These are phyloP conservation scores for Arachis stenosperma DNA, from an alignment of 306 rosid species.

Conservation along the genomic window DNA sequence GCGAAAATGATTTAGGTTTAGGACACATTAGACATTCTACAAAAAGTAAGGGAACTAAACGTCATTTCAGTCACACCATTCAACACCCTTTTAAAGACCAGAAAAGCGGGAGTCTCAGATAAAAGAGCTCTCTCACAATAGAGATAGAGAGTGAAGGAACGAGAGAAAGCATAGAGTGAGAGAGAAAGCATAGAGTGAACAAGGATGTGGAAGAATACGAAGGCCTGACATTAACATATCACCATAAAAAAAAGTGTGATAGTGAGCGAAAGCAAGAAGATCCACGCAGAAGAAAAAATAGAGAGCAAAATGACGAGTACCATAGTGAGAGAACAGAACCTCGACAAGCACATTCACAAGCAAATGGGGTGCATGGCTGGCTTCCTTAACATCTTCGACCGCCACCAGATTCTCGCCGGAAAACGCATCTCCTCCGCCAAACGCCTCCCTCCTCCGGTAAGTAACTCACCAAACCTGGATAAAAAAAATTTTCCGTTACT, in stretches of 20 bases:
- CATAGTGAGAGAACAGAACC: conserved; percentile 64
- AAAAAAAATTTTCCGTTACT: not conserved
- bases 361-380: conserved; percentile 99
- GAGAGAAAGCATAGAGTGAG: not conserved
- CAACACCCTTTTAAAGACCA: conserved; percentile 60
- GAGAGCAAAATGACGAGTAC: conserved; percentile 44
- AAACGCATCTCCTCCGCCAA: conserved; percentile 73
- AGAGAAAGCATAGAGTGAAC: not conserved
- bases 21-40: conserved; percentile 15
- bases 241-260: not conserved
- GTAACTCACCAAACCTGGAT: conserved; percentile 43
- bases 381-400: conserved; percentile 90
- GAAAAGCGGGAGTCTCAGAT: conserved; percentile 76
- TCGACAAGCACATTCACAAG: conserved; percentile 78
- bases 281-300: not conserved
- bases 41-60: conserved; percentile 14
- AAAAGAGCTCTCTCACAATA: conserved; percentile 23
- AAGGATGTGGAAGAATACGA: not conserved
- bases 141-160: not conserved
- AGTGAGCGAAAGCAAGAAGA: not conserved
- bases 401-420: conserved; percentile 69
- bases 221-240: conserved; percentile 1
- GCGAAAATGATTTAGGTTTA: not conserved
- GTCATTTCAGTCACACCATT: not conserved
- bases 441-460: conserved; percentile 69